phyloP scores from a whole-genome alignment of 192 early-diverging fungal species.

The Linnemannia hyalina region DNA sequence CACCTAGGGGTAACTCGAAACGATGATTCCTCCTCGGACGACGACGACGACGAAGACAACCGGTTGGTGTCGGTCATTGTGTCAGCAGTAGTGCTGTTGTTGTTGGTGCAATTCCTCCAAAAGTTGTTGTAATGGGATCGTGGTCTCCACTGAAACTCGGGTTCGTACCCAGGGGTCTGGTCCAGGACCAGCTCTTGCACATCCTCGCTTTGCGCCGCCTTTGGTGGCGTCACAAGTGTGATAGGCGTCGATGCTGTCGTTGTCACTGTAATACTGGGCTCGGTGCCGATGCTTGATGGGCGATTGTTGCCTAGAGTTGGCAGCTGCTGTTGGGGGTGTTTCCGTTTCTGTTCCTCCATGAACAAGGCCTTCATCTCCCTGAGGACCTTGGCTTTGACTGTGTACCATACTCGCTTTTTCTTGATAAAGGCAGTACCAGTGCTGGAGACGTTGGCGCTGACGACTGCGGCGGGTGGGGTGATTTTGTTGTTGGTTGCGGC shows the following conservation, averaged over 20 bases:
- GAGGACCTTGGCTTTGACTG: conserved; percentile 14
- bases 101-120: conserved; percentile 16
- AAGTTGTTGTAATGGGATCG: conserved; percentile 7
- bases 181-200: neutral
- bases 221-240: neutral
- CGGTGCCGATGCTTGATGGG: neutral
- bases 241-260: neutral
- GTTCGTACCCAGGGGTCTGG: neutral
- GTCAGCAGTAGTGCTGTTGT: neutral
- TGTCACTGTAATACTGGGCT: neutral
- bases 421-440: neutral
- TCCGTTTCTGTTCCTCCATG: conserved; percentile 11
- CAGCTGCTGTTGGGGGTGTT: neutral
- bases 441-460: neutral
- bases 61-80: too few species aligned
- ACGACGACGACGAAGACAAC: neutral
- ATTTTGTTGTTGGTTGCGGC: neutral
- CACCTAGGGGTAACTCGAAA: neutral
- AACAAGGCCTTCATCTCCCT: conserved; percentile 32
- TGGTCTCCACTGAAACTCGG: neutral
- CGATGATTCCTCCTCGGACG: neutral
- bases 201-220: neutral
- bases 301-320: neutral
- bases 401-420: conserved; percentile 20
- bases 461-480: neutral